Percentiles rank a stretch among this genome's conserved stretches.
phyloP scores from a whole-genome alignment of 1,284 basidiomycete species.

The Blastosporella zonata region DNA sequence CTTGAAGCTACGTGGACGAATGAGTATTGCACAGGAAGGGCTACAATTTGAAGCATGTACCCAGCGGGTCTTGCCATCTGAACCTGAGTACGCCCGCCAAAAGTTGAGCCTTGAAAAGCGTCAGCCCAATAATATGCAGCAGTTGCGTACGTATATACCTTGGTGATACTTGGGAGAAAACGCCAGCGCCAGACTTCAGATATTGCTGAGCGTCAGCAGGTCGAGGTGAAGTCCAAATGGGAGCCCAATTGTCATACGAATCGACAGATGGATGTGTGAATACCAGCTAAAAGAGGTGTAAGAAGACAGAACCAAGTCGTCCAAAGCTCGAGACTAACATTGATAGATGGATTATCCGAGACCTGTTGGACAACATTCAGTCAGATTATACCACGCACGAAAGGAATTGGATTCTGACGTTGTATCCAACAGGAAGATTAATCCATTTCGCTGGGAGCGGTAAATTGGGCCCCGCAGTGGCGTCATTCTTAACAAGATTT shows the following conservation, averaged over 20 bases:
- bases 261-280: conserved; percentile 62
- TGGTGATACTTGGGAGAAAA: conserved; percentile 56
- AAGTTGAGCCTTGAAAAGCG: conserved; percentile 48
- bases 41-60: conserved; percentile 31
- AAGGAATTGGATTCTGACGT: conserved; percentile 25
- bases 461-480: conserved; percentile 42
- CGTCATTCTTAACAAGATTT: conserved; percentile 43
- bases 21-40: background rate
- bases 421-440: conserved; percentile 55
- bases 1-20: conserved; percentile 43
- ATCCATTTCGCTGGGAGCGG: conserved; percentile 53
- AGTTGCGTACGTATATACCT: conserved; percentile 31
- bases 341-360: conserved; percentile 62
- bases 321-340: conserved; percentile 33
- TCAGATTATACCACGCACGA: background rate
- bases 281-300: conserved; percentile 39
- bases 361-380: conserved; percentile 27
- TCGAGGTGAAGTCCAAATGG: conserved; percentile 50
- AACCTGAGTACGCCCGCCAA: conserved; percentile 50
- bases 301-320: background rate
- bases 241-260: conserved; percentile 61
- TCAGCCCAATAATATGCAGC: background rate
- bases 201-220: conserved; percentile 55
- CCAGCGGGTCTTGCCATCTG: conserved; percentile 47
- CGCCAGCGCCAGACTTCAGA: conserved; percentile 47